Conservation (phyloP, 768 basidiomycete genomes). For the Tremella fuciformis region DNA sequence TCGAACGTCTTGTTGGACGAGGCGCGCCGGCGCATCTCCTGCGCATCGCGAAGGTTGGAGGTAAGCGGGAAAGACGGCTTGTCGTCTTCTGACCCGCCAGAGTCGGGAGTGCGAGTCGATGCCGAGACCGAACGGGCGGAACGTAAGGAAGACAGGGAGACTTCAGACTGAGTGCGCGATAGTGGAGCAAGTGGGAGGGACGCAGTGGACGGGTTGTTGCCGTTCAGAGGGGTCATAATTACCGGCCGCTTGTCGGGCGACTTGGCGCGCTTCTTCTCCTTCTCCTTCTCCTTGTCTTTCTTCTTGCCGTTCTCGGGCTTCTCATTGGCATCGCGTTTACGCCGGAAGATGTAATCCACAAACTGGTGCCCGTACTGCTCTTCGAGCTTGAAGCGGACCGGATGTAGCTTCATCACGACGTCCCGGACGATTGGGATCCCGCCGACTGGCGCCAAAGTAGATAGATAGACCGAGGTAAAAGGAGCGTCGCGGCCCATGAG, state of each 20-base stretch:
- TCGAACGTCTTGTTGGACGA: slow-evolving; percentile 75
- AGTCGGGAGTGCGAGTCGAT: neutral
- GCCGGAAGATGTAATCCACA: slow-evolving; percentile 80
- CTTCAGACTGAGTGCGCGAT: slow-evolving; percentile 54
- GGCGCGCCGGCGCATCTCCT: slow-evolving; percentile 61
- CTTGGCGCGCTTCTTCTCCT: slow-evolving; percentile 7
- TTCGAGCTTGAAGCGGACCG: slow-evolving; percentile 81
- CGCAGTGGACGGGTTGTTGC: neutral
- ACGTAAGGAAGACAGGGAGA: slow-evolving; percentile 35
- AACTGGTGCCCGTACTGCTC: slow-evolving; percentile 73
- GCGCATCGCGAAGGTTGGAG: slow-evolving; percentile 10
- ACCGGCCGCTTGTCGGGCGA: neutral
- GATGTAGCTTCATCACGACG: slow-evolving; percentile 78
- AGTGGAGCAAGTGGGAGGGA: slow-evolving; percentile 34
- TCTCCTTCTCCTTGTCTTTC: slow-evolving; percentile 16
- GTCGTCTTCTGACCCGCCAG: slow-evolving; percentile 44
- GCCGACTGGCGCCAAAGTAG: slow-evolving; percentile 80
- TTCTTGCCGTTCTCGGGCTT: slow-evolving; percentile 44
- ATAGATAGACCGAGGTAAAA: slow-evolving; percentile 77
- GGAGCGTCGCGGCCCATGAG: slow-evolving; percentile 54
- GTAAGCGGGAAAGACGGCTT: slow-evolving; percentile 3
- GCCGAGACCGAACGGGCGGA: slow-evolving; percentile 17
- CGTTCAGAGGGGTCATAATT: neutral
- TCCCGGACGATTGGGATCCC: slow-evolving; percentile 85
- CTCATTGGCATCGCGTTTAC: slow-evolving; percentile 20